Evolutionary conservation across 257 asterid genomes (phyloP).

Genomic region (Lavandula angustifolia): DNA sequence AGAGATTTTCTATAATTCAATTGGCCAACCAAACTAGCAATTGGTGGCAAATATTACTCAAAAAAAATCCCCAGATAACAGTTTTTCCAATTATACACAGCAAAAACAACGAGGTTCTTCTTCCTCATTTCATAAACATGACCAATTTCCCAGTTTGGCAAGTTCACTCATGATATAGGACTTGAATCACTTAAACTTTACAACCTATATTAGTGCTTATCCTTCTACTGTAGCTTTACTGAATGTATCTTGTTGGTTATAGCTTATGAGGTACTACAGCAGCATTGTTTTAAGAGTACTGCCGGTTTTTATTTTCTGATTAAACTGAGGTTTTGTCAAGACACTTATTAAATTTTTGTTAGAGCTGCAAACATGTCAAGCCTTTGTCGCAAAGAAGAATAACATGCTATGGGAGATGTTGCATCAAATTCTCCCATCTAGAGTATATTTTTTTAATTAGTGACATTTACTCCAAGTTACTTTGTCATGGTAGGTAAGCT

Average conservation of each 20-base stretch:
- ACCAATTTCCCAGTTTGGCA: constrained; percentile 6
- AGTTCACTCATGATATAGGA: constrained; percentile 18
- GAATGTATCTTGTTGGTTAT: neutral
- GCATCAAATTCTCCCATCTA: neutral
- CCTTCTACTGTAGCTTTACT: constrained; percentile 8
- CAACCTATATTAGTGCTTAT: too few relatives aligned
- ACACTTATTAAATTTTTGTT: neutral
- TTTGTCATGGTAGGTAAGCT: neutral
- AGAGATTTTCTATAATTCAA: constrained; percentile 7
- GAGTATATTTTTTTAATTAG: neutral
- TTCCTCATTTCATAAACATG: constrained; percentile 5
- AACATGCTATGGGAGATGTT: neutral
- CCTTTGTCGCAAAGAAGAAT: neutral
- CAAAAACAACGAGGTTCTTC: constrained; percentile 16
- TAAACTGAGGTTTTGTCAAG: constrained; percentile 5
- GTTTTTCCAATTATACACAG: neutral
- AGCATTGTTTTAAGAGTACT: constrained; percentile 7
- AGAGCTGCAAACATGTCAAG: neutral
- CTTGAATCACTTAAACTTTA: neutral
- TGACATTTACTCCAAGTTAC: neutral
- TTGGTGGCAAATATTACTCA: constrained; percentile 12
- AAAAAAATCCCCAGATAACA: neutral
- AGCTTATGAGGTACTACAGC: neutral
- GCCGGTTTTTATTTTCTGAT: neutral
- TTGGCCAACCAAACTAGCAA: neutral